These are phyloP conservation scores for Mortierella sp. DNA, from an alignment of 371 early-diverging fungal genomes.

Conservation along the genomic window DNA sequence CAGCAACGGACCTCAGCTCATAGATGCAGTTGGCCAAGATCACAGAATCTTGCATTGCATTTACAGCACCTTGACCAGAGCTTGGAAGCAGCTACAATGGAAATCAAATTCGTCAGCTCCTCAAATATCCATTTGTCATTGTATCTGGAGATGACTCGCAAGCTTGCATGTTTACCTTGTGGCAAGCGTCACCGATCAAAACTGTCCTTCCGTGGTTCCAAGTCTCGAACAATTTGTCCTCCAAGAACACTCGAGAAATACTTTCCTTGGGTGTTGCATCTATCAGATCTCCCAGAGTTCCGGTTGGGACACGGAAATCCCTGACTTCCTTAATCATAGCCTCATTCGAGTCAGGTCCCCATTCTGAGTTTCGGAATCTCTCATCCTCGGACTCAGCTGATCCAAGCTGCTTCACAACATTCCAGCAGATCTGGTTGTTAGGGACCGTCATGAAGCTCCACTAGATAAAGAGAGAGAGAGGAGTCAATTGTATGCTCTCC, in stretches of 20 bases:
- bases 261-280: conserved; percentile 4
- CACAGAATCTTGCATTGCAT: conserved; percentile 24
- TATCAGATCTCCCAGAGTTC: conserved; percentile 9
- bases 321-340: background rate
- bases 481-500: background rate
- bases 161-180: background rate
- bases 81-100: conserved; percentile 3
- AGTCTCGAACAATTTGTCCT: conserved; percentile 30
- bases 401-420: background rate
- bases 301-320: conserved; percentile 5
- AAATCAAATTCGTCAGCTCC: no score
- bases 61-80: conserved; percentile 19
- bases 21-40: conserved; percentile 17
- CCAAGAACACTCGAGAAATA: conserved; percentile 22
- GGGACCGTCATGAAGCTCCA: background rate
- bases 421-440: background rate
- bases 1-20: conserved; percentile 1
- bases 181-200: conserved; percentile 27
- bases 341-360: conserved; percentile 7
- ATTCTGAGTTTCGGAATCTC: conserved; percentile 2
- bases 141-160: no score
- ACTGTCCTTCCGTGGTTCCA: conserved; percentile 24
- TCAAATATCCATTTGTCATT: no score
- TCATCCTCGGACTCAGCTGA: background rate
- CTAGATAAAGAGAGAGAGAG: background rate